A percentile compares a stretch with the other conserved stretches of the same genome.
These are phyloP conservation scores for Rhodotorula sp. DNA, from an alignment of 1,284 basidiomycete species.

Conservation along the genomic window DNA sequence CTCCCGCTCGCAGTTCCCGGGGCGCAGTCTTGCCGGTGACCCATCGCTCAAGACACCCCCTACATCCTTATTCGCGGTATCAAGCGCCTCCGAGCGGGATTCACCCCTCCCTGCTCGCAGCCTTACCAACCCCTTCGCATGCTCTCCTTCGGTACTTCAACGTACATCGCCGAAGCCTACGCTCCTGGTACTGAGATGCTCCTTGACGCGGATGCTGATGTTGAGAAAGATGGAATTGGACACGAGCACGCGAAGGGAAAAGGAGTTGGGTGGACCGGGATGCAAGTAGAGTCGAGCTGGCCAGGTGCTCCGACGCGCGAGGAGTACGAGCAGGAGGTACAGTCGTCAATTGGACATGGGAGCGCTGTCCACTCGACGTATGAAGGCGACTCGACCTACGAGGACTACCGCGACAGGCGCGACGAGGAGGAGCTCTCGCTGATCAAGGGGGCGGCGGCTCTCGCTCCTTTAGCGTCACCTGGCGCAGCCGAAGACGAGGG, in stretches of 20 bases:
- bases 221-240: conserved; percentile 10
- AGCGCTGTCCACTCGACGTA: not conserved
- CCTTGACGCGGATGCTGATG: not conserved
- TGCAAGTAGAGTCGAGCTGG: conserved; percentile 8
- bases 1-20: not conserved
- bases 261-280: not conserved
- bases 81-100: conserved; percentile 7
- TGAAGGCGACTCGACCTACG: not conserved
- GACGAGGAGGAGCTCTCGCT: not conserved
- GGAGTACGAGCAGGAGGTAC: conserved; percentile 25
- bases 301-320: conserved; percentile 16
- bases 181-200: not conserved
- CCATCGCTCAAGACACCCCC: conserved; percentile 8
- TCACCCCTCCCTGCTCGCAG: not conserved
- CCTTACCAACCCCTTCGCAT: conserved; percentile 5
- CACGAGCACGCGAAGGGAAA: conserved; percentile 1
- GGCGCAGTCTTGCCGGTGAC: conserved; percentile 13
- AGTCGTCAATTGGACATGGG: not conserved
- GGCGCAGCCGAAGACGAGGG: too few relatives aligned
- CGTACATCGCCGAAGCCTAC: conserved; percentile 4
- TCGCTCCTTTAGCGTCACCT: not conserved
- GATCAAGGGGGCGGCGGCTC: not conserved
- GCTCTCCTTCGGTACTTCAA: conserved; percentile 16
- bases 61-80: conserved; percentile 21
- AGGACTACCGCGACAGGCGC: not conserved